Base-by-base conservation (phyloP, 2,329 filamentous ascomycete species). In the Bipolaris bicolor region DNA sequence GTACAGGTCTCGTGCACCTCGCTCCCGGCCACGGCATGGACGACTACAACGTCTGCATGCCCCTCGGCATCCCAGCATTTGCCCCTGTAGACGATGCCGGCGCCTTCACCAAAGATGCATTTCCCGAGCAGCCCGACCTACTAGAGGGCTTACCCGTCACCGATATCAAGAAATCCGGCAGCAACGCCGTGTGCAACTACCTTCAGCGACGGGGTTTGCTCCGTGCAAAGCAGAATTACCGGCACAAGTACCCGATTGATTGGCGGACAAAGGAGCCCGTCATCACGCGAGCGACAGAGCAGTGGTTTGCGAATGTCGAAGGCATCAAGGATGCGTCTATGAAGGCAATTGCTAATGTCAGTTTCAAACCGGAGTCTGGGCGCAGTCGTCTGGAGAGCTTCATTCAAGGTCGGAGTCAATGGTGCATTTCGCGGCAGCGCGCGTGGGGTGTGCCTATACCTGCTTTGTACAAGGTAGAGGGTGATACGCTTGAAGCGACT, bases 391-490 rank as follows among this genome's bases (percentile, higher is more conserved):
- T 99, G 4, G 86, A 91, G 70, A 92, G 90, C 73, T 99, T 98
- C 70, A 83, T 99, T 29, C 88, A 89, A 69, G 90, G 91, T 20
- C 86, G 95, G 49, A 96, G 87, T 68, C 94, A 99, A 76, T 99
- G 95, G 95, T 99, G 95, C 73, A 97, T 99, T 66, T 99, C 95
- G 5, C 87, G 95, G 44, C 95, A 99, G 77, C 88, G 95, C 48
- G 90, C 92, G 11, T 99, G 95, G 95, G 95, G 95, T 64, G 92
- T 99, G 5, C 95, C 95, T 0, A 99, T 99, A 55, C 95, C 95
- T 13, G 92, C 92, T 0, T 79, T 99, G 0, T 97, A 96, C 73
- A 85, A 90, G 64, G 78, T 80, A 10, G 82, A 85, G 11, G 84
- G 83, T 3, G 90, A 89, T 4, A 84, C 67, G 11, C 71, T 76